These are phyloP conservation scores for Trifolium dubium DNA, from an alignment of 306 rosid species.

Conservation along the genomic window DNA sequence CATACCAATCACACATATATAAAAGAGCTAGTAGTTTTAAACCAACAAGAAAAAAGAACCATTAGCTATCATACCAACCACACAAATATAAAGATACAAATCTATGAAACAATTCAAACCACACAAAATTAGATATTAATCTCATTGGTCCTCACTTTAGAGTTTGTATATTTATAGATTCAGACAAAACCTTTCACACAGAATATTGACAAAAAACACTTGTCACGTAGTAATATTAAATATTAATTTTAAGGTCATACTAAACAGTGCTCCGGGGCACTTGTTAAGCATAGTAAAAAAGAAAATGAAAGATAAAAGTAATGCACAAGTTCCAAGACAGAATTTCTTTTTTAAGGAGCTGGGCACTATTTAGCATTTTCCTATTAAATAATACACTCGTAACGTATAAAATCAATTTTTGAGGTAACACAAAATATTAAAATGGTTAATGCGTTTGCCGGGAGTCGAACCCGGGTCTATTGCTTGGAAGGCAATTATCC, in stretches of 20 bases:
- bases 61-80: neutral
- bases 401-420: neutral
- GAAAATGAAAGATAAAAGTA: no score
- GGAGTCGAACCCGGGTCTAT: slow-evolving; percentile 62
- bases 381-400: no score
- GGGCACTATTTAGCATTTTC: no score
- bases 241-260: no score
- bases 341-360: no score
- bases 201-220: neutral
- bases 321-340: no score
- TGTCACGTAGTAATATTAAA: no score
- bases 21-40: neutral
- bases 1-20: neutral
- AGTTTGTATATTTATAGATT: neutral
- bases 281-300: no score
- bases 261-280: no score
- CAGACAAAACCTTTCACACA: neutral
- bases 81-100: neutral
- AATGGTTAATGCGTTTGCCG: slow-evolving; percentile 40
- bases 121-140: slow-evolving; percentile 1
- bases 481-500: slow-evolving; percentile 62
- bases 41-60: neutral
- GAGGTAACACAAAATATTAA: neutral
- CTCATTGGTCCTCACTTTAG: neutral
- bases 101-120: neutral